A percentile compares a stretch with the other conserved stretches of the same genome.
Conservation (phyloP, 805 yeast species). For the Lachancea waltii region DNA sequence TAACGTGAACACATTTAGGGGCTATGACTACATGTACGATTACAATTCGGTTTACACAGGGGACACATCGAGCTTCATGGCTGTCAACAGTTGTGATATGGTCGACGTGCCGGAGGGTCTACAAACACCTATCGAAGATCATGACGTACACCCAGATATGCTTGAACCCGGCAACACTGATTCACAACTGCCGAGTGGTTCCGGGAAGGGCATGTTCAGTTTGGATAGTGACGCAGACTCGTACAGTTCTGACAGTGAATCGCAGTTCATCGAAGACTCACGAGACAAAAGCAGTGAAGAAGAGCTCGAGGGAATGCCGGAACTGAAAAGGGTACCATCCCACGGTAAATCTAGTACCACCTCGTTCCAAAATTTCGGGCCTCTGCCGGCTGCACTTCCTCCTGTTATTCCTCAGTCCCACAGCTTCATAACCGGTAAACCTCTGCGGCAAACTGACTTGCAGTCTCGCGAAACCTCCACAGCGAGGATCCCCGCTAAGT, state of each 20-base stretch:
- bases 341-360: constrained; percentile 23
- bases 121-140: constrained; percentile 28
- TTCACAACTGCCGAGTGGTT: constrained; percentile 7
- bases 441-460: constrained; percentile 9
- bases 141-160: constrained; percentile 12
- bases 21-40: constrained; percentile 72
- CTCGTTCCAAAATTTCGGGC: constrained; percentile 23
- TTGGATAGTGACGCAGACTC: constrained; percentile 18
- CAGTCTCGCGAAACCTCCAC: constrained; percentile 5
- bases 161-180: background rate
- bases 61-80: constrained; percentile 35
- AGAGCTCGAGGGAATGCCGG: constrained; percentile 13
- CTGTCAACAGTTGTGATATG: constrained; percentile 31
- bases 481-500: constrained; percentile 12
- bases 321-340: constrained; percentile 25
- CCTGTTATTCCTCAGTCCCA: constrained; percentile 15
- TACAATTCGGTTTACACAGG: constrained; percentile 69
- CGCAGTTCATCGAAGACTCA: constrained; percentile 26
- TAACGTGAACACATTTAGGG: constrained; percentile 64
- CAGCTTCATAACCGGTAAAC: constrained; percentile 30
- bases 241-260: constrained; percentile 27
- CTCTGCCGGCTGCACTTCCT: constrained; percentile 11
- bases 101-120: constrained; percentile 33
- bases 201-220: constrained; percentile 10
- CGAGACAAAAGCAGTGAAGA: constrained; percentile 17